Percentiles rank a stretch among this genome's conserved stretches.
phyloP scores from a whole-genome alignment of 331 rosid species.

The Arachis monticola region DNA sequence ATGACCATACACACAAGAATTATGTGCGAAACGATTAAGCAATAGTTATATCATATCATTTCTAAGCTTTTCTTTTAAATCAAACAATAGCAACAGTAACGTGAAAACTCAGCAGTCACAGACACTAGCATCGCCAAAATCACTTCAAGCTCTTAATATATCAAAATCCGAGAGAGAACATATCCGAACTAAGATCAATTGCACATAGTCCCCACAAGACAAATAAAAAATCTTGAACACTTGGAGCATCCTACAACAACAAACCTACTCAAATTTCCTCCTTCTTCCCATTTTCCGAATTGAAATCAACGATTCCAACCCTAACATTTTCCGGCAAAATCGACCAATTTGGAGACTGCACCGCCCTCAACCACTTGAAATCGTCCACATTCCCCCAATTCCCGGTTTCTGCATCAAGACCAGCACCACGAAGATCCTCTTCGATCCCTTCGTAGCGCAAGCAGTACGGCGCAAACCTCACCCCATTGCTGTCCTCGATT shows the following conservation, averaged over 20 bases:
- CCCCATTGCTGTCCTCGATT: constrained; percentile 65
- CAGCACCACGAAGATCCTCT: constrained; percentile 66
- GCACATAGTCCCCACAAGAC: not conserved
- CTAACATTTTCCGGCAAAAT: constrained; percentile 77
- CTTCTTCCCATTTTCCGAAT: constrained; percentile 27
- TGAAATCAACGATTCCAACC: constrained; percentile 44
- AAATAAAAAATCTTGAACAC: not conserved
- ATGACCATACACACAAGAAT: not conserved
- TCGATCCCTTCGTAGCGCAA: constrained; percentile 70
- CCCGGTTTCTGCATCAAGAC: constrained; percentile 65
- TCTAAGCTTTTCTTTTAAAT: not conserved
- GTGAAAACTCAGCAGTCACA: not conserved
- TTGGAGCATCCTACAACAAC: constrained; percentile 2
- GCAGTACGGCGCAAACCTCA: constrained; percentile 78
- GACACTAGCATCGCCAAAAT: constrained; percentile 15
- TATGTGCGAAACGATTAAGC: not conserved
- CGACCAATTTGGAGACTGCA: constrained; percentile 90
- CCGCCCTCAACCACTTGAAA: constrained; percentile 77
- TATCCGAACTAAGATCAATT: constrained; percentile 34
- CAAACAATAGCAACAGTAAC: not conserved
- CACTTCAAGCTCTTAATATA: not conserved
- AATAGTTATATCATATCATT: not conserved
- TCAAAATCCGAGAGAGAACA: constrained; percentile 33
- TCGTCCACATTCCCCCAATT: constrained; percentile 93
- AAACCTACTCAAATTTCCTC: constrained; percentile 40